phyloP scores from a whole-genome alignment of 495 filamentous ascomycete genomes.

The Annulohypoxylon maeteangense region DNA sequence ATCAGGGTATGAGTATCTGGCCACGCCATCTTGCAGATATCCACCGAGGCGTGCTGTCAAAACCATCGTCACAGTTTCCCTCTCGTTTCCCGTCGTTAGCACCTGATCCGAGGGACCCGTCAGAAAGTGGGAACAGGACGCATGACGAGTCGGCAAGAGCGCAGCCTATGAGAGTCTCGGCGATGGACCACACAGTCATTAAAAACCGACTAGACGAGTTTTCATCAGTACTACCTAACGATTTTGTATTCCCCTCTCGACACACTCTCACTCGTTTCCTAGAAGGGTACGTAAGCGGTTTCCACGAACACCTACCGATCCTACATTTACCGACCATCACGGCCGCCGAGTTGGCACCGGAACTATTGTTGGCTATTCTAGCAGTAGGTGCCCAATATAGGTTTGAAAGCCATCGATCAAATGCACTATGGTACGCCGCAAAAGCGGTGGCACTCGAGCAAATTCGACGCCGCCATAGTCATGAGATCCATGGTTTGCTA shows the following conservation, averaged over 20 bases:
- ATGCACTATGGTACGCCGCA: constrained; percentile 76
- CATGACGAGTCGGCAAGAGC: constrained; percentile 55
- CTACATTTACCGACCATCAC: constrained; percentile 72
- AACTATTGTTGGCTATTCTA: constrained; percentile 71
- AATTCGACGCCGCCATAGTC: constrained; percentile 63
- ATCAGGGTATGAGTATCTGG: constrained; percentile 58
- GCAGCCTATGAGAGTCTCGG: constrained; percentile 73
- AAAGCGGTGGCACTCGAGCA: constrained; percentile 65
- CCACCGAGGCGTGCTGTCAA: constrained; percentile 54
- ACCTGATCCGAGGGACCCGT: constrained; percentile 69
- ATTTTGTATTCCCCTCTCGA: constrained; percentile 72
- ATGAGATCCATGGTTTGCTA: constrained; percentile 60
- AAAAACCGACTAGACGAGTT: constrained; percentile 73
- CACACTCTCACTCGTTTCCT: constrained; percentile 73
- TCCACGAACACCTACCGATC: constrained; percentile 75
- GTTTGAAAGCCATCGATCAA: constrained; percentile 73
- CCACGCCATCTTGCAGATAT: constrained; percentile 53
- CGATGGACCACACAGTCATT: constrained; percentile 70
- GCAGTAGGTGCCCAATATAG: constrained; percentile 75
- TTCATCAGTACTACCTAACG: constrained; percentile 70
- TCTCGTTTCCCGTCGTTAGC: constrained; percentile 75
- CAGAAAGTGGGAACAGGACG: constrained; percentile 54
- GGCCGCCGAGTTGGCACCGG: constrained; percentile 63
- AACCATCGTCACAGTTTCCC: constrained; percentile 71
- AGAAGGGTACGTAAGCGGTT: constrained; percentile 73